Evolutionary conservation across 1,284 basidiomycete genomes (phyloP).

Genomic region (Abortiporus biennis): DNA sequence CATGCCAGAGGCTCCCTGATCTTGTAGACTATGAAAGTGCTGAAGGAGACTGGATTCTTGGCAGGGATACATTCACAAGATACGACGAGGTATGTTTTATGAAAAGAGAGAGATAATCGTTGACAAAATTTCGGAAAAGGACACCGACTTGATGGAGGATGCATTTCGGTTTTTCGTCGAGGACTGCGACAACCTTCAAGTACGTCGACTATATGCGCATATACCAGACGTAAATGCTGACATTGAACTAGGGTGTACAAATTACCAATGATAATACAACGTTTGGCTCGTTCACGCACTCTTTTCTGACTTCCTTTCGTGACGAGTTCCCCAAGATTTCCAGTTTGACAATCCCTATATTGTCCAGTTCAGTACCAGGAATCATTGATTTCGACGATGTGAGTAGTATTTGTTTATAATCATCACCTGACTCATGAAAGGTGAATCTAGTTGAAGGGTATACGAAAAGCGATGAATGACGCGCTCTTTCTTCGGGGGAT

Average conservation of each 20-base stretch:
- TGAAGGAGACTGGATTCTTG: constrained; percentile 51
- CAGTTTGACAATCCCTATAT: constrained; percentile 46
- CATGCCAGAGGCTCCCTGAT: constrained; percentile 59
- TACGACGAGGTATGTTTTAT: constrained; percentile 44
- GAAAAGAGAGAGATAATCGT: background rate
- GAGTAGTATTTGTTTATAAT: constrained; percentile 14
- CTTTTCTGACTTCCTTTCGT: constrained; percentile 50
- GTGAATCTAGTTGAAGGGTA: constrained; percentile 3
- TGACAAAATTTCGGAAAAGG: constrained; percentile 15
- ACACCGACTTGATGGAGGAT: constrained; percentile 50
- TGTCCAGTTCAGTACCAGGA: constrained; percentile 38
- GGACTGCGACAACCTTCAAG: constrained; percentile 71
- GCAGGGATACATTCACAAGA: constrained; percentile 43
- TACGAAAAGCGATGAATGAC: constrained; percentile 48
- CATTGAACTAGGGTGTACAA: constrained; percentile 54
- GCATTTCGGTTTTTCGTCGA: constrained; percentile 61
- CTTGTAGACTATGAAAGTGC: constrained; percentile 43
- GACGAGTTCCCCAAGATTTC: constrained; percentile 62
- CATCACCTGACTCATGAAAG: background rate
- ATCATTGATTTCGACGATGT: constrained; percentile 39
- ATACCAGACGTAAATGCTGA: background rate
- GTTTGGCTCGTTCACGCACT: constrained; percentile 59
- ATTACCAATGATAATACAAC: constrained; percentile 51
- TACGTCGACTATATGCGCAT: constrained; percentile 20
- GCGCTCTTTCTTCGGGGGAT: constrained; percentile 49